These are phyloP conservation scores for Metschnikowia matae DNA, from an alignment of 805 yeast species.

Conservation along the genomic window DNA sequence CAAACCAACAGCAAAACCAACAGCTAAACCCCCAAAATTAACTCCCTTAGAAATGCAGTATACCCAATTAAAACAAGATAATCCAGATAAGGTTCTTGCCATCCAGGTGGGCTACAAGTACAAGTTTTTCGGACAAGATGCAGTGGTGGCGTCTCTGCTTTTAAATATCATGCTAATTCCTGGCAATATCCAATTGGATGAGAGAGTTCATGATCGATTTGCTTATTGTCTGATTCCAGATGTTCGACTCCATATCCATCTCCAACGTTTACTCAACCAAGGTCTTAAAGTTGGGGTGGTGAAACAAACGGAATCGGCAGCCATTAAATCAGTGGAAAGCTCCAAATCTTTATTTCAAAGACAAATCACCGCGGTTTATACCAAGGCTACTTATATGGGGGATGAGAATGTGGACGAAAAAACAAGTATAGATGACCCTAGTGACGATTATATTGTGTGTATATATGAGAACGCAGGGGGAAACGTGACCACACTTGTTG, in stretches of 20 bases:
- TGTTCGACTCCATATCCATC: conserved; percentile 65
- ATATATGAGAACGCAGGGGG: conserved; percentile 24
- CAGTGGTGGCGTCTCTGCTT: conserved; percentile 59
- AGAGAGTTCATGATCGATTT: conserved; percentile 49
- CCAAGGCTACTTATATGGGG: conserved; percentile 80
- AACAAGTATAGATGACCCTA: not conserved
- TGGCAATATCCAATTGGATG: conserved; percentile 57
- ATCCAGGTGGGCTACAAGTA: conserved; percentile 91
- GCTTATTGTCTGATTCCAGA: conserved; percentile 89
- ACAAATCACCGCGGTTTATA: conserved; percentile 64
- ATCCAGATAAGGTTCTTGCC: conserved; percentile 69
- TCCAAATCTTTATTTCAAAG: conserved; percentile 58
- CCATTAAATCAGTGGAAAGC: conserved; percentile 57
- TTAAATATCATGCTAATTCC: conserved; percentile 69
- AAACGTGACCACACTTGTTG: conserved; percentile 42
- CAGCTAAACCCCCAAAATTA: conserved; percentile 9
- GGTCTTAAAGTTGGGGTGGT: conserved; percentile 87
- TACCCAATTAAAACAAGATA: conserved; percentile 53
- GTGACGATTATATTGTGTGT: conserved; percentile 43
- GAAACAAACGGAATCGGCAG: conserved; percentile 78
- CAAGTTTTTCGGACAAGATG: conserved; percentile 84
- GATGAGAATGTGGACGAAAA: conserved; percentile 30
- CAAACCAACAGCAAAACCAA: too few relatives aligned
- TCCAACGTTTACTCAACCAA: conserved; percentile 63
- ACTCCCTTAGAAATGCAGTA: conserved; percentile 82